Evolutionary conservation across 2,329 filamentous ascomycete genomes (phyloP).

Genomic region (Aspergillus sp.): DNA sequence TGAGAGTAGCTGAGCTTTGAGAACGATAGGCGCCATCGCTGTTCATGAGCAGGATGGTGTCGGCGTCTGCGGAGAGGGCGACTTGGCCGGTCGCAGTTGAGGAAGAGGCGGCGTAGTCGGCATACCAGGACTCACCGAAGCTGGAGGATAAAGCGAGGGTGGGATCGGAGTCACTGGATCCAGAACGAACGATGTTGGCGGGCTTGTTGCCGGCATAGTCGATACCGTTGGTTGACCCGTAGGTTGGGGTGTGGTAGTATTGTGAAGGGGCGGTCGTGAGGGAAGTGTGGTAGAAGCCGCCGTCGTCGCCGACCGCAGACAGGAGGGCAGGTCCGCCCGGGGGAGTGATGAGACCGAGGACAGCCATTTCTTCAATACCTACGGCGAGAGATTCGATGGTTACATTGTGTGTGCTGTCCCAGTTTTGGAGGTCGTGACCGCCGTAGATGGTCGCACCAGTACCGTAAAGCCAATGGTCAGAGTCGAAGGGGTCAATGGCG

Average conservation of each 20-base stretch:
- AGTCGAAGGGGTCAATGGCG: conserved; percentile 60
- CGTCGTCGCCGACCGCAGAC: conserved; percentile 54
- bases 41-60: conserved; percentile 40
- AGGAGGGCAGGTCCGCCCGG: conserved; percentile 56
- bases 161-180: conserved; percentile 44
- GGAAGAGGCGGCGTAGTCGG: conserved; percentile 51
- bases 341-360: conserved; percentile 52
- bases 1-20: conserved; percentile 39
- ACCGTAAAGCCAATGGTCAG: conserved; percentile 63
- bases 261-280: conserved; percentile 48
- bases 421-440: conserved; percentile 57
- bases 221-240: conserved; percentile 49
- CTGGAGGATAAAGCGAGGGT: conserved; percentile 52
- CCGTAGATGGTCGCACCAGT: conserved; percentile 59
- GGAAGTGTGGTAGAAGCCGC: conserved; percentile 48
- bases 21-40: conserved; percentile 23
- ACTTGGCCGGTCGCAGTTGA: conserved; percentile 49
- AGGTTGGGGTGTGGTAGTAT: conserved; percentile 53
- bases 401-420: conserved; percentile 54
- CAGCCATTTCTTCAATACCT: conserved; percentile 58
- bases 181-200: conserved; percentile 53
- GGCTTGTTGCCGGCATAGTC: conserved; percentile 45
- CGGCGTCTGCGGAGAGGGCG: conserved; percentile 54
- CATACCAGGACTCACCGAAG: conserved; percentile 54
- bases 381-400: conserved; percentile 55